Evolutionary conservation across 108 stramenopile genomes (phyloP).

Genomic region (Epithemia pelagica): DNA sequence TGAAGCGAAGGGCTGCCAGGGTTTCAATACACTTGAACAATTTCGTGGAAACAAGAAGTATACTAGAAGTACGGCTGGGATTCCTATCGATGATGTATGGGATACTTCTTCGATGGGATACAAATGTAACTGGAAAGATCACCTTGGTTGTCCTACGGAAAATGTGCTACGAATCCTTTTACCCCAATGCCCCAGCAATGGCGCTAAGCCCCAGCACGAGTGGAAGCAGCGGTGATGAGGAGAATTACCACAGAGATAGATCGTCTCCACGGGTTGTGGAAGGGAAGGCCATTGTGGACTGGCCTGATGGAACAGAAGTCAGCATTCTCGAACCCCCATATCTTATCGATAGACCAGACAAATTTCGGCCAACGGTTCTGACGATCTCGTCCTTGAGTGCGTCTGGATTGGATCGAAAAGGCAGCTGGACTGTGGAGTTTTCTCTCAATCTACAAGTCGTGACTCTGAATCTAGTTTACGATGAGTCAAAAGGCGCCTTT

Average conservation of each 20-base stretch:
- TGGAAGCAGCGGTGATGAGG: conserved; percentile 7
- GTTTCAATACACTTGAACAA: conserved; percentile 7
- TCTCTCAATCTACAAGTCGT: conserved; percentile 24
- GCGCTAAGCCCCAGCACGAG: background rate
- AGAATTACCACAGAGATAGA: conserved; percentile 17
- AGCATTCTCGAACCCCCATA: conserved; percentile 37
- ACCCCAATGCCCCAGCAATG: conserved; percentile 13
- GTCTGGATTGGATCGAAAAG: conserved; percentile 12
- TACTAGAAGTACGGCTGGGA: conserved; percentile 50
- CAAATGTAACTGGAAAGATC: conserved; percentile 22
- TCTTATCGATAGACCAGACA: conserved; percentile 25
- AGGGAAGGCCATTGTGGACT: conserved; percentile 12
- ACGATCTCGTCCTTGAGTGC: conserved; percentile 15
- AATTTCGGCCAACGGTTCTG: conserved; percentile 21
- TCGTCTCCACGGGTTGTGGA: background rate
- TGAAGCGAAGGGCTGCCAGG: conserved; percentile 36
- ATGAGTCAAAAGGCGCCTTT: background rate
- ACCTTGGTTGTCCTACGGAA: conserved; percentile 44
- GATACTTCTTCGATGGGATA: conserved; percentile 47
- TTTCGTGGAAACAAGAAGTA: conserved; percentile 42
- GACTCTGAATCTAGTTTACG: conserved; percentile 8
- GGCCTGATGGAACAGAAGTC: conserved; percentile 37
- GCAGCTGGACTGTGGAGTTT: conserved; percentile 21
- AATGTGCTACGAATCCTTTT: conserved; percentile 61
- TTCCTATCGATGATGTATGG: conserved; percentile 61